Evolutionary conservation across 768 basidiomycete genomes (phyloP), one percentile per base, ranked within the genome.

Genomic region (Boletus coccyginus): DNA sequence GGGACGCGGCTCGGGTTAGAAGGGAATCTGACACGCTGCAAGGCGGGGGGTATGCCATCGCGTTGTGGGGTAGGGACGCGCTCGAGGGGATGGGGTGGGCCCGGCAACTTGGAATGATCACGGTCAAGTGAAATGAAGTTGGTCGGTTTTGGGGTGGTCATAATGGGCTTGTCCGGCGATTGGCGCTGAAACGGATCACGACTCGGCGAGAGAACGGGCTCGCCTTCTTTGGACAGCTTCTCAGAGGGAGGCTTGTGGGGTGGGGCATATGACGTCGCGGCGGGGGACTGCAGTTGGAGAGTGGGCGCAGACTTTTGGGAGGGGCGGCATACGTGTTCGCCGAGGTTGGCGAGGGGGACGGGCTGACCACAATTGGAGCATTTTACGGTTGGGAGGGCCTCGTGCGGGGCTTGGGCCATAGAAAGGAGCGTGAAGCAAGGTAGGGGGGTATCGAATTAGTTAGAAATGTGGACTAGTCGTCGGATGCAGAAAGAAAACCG

Each of bases 341-440:
- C 85, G 36, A 96, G 84, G 45, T 85, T 78, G 46, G 79, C 74
- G 36, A 96, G 77, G 33, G 88, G 84, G 39, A 97, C 89, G 1
- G 81, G 83, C 10, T 76, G 74, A 62, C 76, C 75, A 68, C 94
- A 97, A 32, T 75, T 87, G 3, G 91, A 91, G 71, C 94, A 97
- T 69, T 88, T 95, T 57, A 94, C 87, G 3, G 85, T 78, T 7
- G 94, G 92, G 11, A 96, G 77, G 47, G 87, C 70, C 70, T 92
- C 84, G 27, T 27, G 27, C 27, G 27, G 27, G 27, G 27, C 27
- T 27, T 27, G 27, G 50, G 55, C 56, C 70, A 73, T 71, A 50
- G 48, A 64, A 67, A 65, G n/a, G 59, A 67, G 49, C 14, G 63
- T 53, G 50, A 27, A 51, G 42, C 19, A 36, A 41, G 41, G 32